Base-by-base conservation (phyloP, 2,329 filamentous ascomycete genomes). In the Colletotrichum lini region DNA sequence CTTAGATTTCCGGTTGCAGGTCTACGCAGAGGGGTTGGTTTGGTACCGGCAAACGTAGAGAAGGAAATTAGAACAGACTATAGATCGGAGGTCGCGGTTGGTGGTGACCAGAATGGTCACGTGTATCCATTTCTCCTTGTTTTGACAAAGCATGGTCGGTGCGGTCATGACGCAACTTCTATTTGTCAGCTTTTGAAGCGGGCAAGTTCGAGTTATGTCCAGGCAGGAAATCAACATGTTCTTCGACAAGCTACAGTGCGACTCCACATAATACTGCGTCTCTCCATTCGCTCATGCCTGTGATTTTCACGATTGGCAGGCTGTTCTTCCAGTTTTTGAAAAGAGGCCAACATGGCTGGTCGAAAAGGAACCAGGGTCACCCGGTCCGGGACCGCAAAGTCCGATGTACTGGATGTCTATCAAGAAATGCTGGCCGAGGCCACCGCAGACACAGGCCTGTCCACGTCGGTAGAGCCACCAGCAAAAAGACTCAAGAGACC, bases 381-480 rank as follows among this genome's bases (percentile, higher is more conserved):
- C 7, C 77, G 76, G 23, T 68, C 75, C n/a, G 72, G 56, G 56
- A 67, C 73, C 38, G 60, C 72, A 50, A 70, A 73, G 38, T 47
- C 56, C 18, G 64, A 63, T 26, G 73, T 82, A 7, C 80, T 82
- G 26, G 79, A 83, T 38, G 80, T 88, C 44, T 87, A 87, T 74
- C 80, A 78, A 52, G 82, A 87, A 72, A 85, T 88, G 85, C 81
- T 88, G 44, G 78, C 78, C 15, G 85, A 87, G 73, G 86, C 82
- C n/a, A 82, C 85, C n/a, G 77, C 77, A 52, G 68, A 77, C 35
- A 67, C 73, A 30, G 72, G 66, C 35, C 67, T 74, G 35, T 74
- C 65, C 59, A 75, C 68, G 74, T 77, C 74, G 56, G 76, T 80
- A 3, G 83, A 84, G 69, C 79, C 82, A 59, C 84, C 85, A 1